Evolutionary conservation across 2,329 filamentous ascomycete genomes (phyloP), one percentile per base, ranked within the genome.

Genomic region (Harringtonia lauricola): DNA sequence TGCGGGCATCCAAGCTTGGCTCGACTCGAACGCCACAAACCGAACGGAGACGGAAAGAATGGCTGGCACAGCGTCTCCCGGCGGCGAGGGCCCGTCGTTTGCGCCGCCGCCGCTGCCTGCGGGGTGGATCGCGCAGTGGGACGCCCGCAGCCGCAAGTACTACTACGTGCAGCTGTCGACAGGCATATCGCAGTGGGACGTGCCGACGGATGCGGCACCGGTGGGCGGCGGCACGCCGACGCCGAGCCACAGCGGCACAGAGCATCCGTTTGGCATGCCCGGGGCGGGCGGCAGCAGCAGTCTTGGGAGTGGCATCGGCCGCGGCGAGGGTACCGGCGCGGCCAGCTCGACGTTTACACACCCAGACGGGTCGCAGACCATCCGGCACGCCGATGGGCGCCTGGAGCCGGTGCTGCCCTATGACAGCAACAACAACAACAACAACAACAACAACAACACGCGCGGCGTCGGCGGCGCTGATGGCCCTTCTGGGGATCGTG

Each of bases 111-210:
- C 67, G 38, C 68, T 82, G 42, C 79, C 79, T 40, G 63, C 74
- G 13, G 79, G 79, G 55, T 83, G 79, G 79, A 82, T 81, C 55
- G 76, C 78, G 46, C 79, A 83, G 63, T 83, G 79, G 79, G 79
- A 83, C 56, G 73, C 71, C 49, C 57, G 68, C 45, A 76, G 70
- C 59, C 73, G 68, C 59, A 81, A 81, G 59, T 83, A 82, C 59
- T 83, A 83, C 60, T 83, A 76, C 58, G 81, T 86, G 41, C 80
- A 85, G 60, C 73, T 86, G 43, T 79, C 78, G 42, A 85, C 81
- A 8, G 81, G 81, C 39, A 69, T 76, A 31, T 83, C 81, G 49
- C 81, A 85, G 61, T 86, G 82, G 81, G 81, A 85, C n/a, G 71
- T 74, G 28, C 81, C 81, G 28, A 84, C 76, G 14, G 68, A 76